Conservation (phyloP, 345 rosid species). For the Camelina hispida region DNA sequence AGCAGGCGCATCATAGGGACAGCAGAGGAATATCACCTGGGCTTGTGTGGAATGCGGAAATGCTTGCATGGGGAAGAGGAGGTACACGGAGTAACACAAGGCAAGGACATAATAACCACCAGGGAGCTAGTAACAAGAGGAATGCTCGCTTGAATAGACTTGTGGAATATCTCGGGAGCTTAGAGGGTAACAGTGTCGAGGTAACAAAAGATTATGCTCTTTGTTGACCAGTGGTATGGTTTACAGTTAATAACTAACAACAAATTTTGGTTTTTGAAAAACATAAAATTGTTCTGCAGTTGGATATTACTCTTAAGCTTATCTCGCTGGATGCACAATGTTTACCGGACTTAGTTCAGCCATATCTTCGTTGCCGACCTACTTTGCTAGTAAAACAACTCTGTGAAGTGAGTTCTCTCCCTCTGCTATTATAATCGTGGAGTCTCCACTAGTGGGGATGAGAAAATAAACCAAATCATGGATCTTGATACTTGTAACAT, state of each 20-base stretch:
- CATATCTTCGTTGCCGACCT: constrained; percentile 71
- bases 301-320: constrained; percentile 74
- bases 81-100: constrained; percentile 86
- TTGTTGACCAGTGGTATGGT: constrained; percentile 9
- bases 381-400: constrained; percentile 70
- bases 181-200: constrained; percentile 67
- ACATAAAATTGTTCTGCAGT: constrained; percentile 49
- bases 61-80: constrained; percentile 94
- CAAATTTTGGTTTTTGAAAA: background rate
- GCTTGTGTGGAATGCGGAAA: constrained; percentile 70
- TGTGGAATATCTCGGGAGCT: constrained; percentile 70
- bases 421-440: constrained; percentile 39
- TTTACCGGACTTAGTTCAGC: constrained; percentile 67
- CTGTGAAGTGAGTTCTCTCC: constrained; percentile 64
- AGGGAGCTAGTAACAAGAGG: constrained; percentile 60
- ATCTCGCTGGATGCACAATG: constrained; percentile 60
- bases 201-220: constrained; percentile 47
- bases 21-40: constrained; percentile 74
- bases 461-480: background rate
- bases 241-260: background rate
- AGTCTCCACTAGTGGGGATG: constrained; percentile 25
- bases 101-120: constrained; percentile 62
- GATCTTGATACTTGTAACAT: constrained; percentile 8
- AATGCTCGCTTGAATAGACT: constrained; percentile 70
- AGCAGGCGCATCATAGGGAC: constrained; percentile 52